phyloP scores from a whole-genome alignment of 1,139 yeast species.

The Taphrina communis region DNA sequence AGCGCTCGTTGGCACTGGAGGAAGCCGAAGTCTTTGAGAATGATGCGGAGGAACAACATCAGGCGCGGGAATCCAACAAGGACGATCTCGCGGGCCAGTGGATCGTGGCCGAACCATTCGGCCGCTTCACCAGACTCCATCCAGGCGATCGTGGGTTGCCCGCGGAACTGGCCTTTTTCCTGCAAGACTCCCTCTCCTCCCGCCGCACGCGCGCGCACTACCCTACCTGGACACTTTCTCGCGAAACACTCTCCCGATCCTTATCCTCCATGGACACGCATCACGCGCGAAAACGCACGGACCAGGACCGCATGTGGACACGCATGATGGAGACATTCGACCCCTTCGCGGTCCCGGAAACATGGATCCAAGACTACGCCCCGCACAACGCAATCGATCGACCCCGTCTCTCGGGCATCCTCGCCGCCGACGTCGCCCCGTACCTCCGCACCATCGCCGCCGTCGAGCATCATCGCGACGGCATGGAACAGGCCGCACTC shows the following conservation, averaged over 20 bases:
- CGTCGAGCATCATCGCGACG: background rate
- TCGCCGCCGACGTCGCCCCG: conserved; percentile 14
- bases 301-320: conserved; percentile 2
- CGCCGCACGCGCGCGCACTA: background rate
- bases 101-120: conserved; percentile 24
- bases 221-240: conserved; percentile 11
- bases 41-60: conserved; percentile 7
- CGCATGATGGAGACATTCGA: conserved; percentile 10
- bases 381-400: conserved; percentile 22
- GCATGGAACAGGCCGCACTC: conserved; percentile 7
- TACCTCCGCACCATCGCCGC: conserved; percentile 7
- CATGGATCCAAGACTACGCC: conserved; percentile 23
- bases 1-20: conserved; percentile 16
- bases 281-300: background rate
- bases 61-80: conserved; percentile 6
- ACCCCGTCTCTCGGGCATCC: conserved; percentile 10
- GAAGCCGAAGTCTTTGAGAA: conserved; percentile 13
- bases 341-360: conserved; percentile 18
- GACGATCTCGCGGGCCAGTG: conserved; percentile 13
- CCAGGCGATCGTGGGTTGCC: conserved; percentile 20
- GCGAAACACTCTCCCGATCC: background rate
- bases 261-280: background rate
- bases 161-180: background rate
- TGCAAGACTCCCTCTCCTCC: conserved; percentile 2
- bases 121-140: conserved; percentile 22